A percentile compares a stretch with the other conserved stretches of the same genome.
These are phyloP conservation scores for Penicillium lividum DNA, from an alignment of 495 filamentous ascomycete genomes.

Conservation along the genomic window DNA sequence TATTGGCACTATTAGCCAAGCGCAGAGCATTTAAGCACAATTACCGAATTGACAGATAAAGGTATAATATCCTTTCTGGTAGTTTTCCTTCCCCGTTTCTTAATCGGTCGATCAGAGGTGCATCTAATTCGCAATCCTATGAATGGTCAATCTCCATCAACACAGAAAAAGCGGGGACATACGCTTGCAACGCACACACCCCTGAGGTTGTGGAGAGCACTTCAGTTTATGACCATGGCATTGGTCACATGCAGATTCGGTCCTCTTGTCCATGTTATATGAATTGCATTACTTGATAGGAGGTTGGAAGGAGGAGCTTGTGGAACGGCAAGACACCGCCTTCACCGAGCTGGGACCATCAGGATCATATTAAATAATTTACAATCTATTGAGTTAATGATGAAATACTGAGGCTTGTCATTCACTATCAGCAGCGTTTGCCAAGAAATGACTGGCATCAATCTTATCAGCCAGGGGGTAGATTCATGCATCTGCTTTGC, in stretches of 20 bases:
- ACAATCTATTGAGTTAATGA: too few relatives aligned
- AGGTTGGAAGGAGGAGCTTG: background rate
- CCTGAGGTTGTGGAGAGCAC: slow-evolving; percentile 10
- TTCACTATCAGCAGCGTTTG: too few relatives aligned
- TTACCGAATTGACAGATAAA: background rate
- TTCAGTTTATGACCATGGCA: slow-evolving; percentile 11
- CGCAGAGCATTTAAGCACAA: background rate
- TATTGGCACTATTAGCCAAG: background rate
- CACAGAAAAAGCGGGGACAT: slow-evolving; percentile 7
- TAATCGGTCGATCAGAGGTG: slow-evolving; percentile 11
- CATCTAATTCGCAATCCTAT: slow-evolving; percentile 11
- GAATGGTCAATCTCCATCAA: background rate
- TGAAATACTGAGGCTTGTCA: too few relatives aligned
- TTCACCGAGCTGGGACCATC: background rate
- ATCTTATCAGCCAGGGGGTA: too few relatives aligned
- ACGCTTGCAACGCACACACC: slow-evolving; percentile 11
- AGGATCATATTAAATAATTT: background rate
- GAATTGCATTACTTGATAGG: background rate
- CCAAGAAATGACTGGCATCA: too few relatives aligned
- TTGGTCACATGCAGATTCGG: slow-evolving; percentile 10
- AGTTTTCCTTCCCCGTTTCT: slow-evolving; percentile 11
- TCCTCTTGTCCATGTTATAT: slow-evolving; percentile 8
- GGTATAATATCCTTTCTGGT: background rate
- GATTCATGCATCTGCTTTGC: too few relatives aligned
- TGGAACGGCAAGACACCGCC: slow-evolving; percentile 5